phyloP scores from a whole-genome alignment of 345 rosid genomes.

The Euphorbia lathyris region DNA sequence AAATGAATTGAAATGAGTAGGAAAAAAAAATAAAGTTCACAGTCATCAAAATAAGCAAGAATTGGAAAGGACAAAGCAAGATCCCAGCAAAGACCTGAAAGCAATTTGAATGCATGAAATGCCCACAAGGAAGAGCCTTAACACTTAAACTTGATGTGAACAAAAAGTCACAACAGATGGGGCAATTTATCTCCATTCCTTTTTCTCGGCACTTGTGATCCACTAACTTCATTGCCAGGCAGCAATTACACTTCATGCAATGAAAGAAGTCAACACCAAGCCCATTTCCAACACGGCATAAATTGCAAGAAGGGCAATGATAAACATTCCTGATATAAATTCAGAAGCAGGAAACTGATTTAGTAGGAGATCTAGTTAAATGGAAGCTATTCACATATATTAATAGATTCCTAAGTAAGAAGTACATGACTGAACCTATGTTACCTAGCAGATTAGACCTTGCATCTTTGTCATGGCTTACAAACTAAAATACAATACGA shows the following conservation, averaged over 20 bases:
- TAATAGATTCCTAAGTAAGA: background rate
- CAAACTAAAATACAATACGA: background rate
- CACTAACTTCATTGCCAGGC: conserved; percentile 49
- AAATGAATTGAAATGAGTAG: conserved; percentile 12
- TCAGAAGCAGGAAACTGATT: background rate
- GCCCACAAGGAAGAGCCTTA: conserved; percentile 63
- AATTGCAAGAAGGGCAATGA: conserved; percentile 63
- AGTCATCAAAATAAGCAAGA: conserved; percentile 3
- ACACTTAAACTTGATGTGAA: conserved; percentile 55
- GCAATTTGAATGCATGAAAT: conserved; percentile 64
- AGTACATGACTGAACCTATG: background rate
- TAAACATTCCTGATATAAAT: conserved; percentile 45
- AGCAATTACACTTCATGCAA: conserved; percentile 66
- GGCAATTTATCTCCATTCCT: conserved; percentile 60
- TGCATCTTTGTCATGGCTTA: background rate
- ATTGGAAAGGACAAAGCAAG: background rate
- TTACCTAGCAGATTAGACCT: conserved; percentile 5
- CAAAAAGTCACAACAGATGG: conserved; percentile 55
- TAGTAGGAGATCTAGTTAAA: conserved; percentile 3
- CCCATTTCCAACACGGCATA: conserved; percentile 59
- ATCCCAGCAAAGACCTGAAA: conserved; percentile 43
- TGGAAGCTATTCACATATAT: background rate
- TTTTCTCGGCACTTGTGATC: conserved; percentile 63
- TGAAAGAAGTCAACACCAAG: conserved; percentile 64
- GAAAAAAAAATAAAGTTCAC: background rate